These are phyloP conservation scores for Tulasnella sp. DNA, from an alignment of 768 basidiomycete genomes.

Conservation along the genomic window DNA sequence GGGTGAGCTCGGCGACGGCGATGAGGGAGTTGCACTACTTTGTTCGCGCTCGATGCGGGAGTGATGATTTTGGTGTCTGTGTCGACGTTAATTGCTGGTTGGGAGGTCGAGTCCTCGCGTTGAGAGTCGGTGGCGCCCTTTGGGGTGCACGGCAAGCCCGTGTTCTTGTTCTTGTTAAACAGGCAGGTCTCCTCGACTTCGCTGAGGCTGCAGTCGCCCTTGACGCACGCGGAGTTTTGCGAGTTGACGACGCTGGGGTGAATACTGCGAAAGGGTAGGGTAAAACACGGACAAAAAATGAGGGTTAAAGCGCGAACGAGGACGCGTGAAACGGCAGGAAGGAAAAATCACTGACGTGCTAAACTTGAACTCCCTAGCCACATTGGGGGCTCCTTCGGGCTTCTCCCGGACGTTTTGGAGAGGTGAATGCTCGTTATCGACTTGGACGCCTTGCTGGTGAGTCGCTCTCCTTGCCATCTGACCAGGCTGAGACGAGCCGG, in stretches of 20 bases:
- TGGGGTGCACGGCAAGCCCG: neutral
- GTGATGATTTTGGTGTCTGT: neutral
- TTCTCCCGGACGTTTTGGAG: neutral
- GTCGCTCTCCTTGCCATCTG: neutral
- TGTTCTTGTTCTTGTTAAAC: neutral
- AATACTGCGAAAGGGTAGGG: neutral
- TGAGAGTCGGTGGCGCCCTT: neutral
- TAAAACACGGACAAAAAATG: neutral
- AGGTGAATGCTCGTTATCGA: neutral
- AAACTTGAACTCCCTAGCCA: neutral
- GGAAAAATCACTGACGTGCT: neutral
- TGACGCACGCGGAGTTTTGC: neutral
- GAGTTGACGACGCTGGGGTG: neutral
- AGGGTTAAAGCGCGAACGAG: too few relatives aligned
- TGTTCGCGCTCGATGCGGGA: neutral
- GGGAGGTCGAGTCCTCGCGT: too few relatives aligned
- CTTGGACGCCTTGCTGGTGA: neutral
- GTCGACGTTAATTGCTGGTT: neutral
- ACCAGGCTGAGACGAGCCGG: neutral
- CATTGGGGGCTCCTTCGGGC: neutral
- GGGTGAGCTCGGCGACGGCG: neutral
- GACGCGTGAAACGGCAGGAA: too few relatives aligned
- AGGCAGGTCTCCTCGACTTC: neutral
- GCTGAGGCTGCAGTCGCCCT: neutral
- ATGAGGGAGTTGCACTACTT: neutral